Evolutionary conservation across 176 grass and related monocot species (phyloP).

Genomic region (Stipa capillata): DNA sequence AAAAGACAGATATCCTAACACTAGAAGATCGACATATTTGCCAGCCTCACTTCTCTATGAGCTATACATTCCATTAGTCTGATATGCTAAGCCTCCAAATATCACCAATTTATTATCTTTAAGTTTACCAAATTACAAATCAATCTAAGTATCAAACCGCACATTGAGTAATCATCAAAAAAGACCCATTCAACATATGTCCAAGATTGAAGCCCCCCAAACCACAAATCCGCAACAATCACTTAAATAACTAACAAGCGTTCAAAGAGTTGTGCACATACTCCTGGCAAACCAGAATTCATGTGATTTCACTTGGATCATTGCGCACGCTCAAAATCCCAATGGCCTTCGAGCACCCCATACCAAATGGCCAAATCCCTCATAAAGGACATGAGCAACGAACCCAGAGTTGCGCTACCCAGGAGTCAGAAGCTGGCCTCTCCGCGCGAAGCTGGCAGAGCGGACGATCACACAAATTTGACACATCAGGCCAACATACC

Average conservation of each 20-base stretch:
- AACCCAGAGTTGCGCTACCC: neutral
- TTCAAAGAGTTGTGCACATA: neutral
- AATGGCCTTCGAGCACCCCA: neutral
- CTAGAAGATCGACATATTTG: neutral
- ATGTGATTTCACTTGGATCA: constrained; percentile 10
- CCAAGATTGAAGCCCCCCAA: neutral
- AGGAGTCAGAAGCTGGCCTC: neutral
- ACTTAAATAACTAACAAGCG: neutral
- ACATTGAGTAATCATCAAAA: neutral
- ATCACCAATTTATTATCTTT: too few species aligned
- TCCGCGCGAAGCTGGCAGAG: neutral
- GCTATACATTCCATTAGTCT: neutral
- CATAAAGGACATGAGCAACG: neutral
- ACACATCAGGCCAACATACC: neutral
- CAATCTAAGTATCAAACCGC: neutral
- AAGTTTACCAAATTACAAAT: neutral
- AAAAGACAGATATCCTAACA: neutral
- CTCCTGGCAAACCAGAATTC: neutral
- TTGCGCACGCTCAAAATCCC: neutral
- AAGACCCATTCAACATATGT: neutral
- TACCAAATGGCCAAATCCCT: neutral
- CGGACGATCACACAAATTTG: neutral
- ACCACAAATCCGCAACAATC: neutral
- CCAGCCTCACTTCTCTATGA: neutral
- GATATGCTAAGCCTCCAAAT: neutral